Evolutionary conservation across 768 basidiomycete genomes (phyloP), one percentile per base, ranked within the genome.

Genomic region (Rhodotorula taiwanensis): DNA sequence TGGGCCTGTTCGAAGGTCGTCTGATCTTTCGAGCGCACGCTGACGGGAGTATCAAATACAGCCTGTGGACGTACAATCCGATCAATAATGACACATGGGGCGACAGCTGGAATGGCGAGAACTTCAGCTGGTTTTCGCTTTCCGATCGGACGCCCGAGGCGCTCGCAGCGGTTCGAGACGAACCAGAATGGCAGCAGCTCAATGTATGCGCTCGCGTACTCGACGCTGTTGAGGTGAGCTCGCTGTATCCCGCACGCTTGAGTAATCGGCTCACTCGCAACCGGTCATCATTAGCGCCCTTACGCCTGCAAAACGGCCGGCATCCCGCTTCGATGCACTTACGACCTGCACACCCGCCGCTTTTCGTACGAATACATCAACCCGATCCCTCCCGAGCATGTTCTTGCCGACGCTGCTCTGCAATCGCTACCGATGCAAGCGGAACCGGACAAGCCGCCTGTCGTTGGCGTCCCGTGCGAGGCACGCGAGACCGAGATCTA

Each of bases 21-120:
- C n/a, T n/a, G n/a, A n/a, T n/a, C n/a, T n/a, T n/a, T n/a, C n/a
- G n/a, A n/a, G n/a, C n/a, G n/a, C n/a, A n/a, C n/a, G n/a, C n/a
- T n/a, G n/a, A n/a, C n/a, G n/a, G n/a, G n/a, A n/a, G n/a, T n/a
- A n/a, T n/a, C n/a, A n/a, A n/a, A 41, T 60, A 41, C 70, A 95
- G 91, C 3, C 76, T 97, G 10, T 97, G 94, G 94, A 90, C 88
- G 63, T 97, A 95, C 75, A 95, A 97, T 72, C 87, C 93, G 0
- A 78, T 80, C 55, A 98, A 97, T 76, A 80, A 81, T 43, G 92
- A 97, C 74, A 70, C 75, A 23, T 71, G 76, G 30, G 94, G 94
- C 21, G 93, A 97, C 74, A 42, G 52, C 16, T 73, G 72, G 72
- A 69, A 66, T 48, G 54, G 88, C 56, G 93, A 99, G 76, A 95